phyloP scores from a whole-genome alignment of 495 filamentous ascomycete genomes.

The Aspergillus cavernicola region DNA sequence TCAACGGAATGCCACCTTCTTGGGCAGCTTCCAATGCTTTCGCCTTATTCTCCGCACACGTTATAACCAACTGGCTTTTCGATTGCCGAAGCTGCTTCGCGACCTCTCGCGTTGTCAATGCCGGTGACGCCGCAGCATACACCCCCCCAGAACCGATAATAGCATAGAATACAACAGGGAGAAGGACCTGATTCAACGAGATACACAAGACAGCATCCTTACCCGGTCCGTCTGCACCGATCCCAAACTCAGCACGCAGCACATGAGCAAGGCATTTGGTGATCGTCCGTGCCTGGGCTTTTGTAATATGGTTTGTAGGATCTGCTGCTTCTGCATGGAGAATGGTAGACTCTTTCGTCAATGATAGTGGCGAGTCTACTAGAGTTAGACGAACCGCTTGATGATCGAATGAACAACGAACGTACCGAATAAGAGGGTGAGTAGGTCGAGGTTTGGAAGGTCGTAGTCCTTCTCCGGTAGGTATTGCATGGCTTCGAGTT shows the following conservation, averaged over 20 bases:
- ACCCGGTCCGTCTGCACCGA: constrained; percentile 8
- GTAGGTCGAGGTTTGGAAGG: constrained; percentile 13
- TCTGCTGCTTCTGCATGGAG: constrained; percentile 16
- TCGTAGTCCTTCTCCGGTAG: constrained; percentile 16
- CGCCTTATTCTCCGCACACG: constrained; percentile 6
- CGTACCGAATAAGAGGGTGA: constrained; percentile 16
- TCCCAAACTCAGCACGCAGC: constrained; percentile 10
- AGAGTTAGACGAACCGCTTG: neutral
- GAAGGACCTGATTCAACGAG: constrained; percentile 15
- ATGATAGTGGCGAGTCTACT: constrained; percentile 7
- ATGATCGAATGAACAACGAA: neutral
- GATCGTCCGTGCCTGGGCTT: constrained; percentile 12
- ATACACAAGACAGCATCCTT: constrained; percentile 16
- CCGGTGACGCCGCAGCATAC: constrained; percentile 15
- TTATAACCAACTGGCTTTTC: constrained; percentile 7
- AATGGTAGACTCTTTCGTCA: constrained; percentile 12
- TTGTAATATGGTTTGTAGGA: constrained; percentile 13
- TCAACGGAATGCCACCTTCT: constrained; percentile 1
- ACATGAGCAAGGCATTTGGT: constrained; percentile 12
- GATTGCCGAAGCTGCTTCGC: constrained; percentile 10
- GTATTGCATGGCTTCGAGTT: constrained; percentile 11
- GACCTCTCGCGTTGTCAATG: constrained; percentile 9
- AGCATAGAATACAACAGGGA: constrained; percentile 8
- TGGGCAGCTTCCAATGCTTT: constrained; percentile 11
- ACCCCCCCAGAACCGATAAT: constrained; percentile 18